Evolutionary conservation across 2,329 filamentous ascomycete genomes (phyloP), one percentile per base, ranked within the genome.

Genomic region (Aureobasidium sp.): DNA sequence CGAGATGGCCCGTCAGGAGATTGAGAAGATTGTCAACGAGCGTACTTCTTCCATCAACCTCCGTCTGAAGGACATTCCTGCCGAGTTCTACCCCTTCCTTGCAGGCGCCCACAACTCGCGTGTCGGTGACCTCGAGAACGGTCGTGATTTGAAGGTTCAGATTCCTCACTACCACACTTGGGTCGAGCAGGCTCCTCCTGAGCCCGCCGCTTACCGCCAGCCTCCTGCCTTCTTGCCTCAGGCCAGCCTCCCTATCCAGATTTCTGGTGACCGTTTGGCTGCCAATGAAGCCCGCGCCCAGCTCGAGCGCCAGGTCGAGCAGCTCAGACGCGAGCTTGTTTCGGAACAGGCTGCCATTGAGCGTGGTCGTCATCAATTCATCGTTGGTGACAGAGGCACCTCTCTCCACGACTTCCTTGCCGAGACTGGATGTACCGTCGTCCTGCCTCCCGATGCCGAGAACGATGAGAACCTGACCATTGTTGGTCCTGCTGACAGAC

Each of bases 51-150:
- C 88, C 68, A 84, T 92, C 71, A 94, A 85, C 76, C 82, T 91
- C 62, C 90, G 89, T 69, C 77, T 99, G 67, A 90, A 87, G 74
- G 86, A 87, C 53, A 88, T 99, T 64, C 92, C 94, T 8, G 84
- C 91, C 29, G 91, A 96, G 73, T 95, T 94, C 75, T 99, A 94
- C 76, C 93, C 93, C 58, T 99, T 99, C 79, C 87, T 99, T 74
- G 88, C 91, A 27, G 91, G 91, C 53, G 85, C 87, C 11, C 84
- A 88, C 72, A 90, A 91, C 72, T 79, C 83, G 51, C 79, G 85
- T 56, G 77, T 90, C 61, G 81, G 84, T 66, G 82, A 83, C 41
- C 80, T 96, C 58, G 88, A 93, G 74, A 78, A 86, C 64, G 84
- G 84, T 65, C 88, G 87, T 65, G 89, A 90, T 65, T 81, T 96